These are phyloP conservation scores for Pseudonitzschia multistriata DNA, from an alignment of 108 stramenopile species.

Conservation along the genomic window DNA sequence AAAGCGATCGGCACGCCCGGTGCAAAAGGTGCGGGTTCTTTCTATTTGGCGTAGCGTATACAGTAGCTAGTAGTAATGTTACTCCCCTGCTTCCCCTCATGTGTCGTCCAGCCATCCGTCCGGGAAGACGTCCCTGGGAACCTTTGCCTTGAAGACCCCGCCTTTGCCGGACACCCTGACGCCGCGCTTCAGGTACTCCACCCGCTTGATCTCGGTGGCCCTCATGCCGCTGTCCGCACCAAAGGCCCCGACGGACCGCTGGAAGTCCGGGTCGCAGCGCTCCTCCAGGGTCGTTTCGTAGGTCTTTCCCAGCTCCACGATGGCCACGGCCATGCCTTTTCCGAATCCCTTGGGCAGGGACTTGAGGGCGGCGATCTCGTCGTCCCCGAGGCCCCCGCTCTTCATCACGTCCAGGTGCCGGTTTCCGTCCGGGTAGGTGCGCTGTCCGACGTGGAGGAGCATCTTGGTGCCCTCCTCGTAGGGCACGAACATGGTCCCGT, in stretches of 20 bases:
- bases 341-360: conserved; percentile 56
- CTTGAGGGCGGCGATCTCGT: conserved; percentile 52
- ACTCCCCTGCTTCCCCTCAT: not conserved
- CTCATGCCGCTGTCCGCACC: conserved; percentile 60
- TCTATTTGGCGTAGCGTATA: not conserved
- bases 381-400: conserved; percentile 35
- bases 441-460: conserved; percentile 71
- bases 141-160: conserved; percentile 62
- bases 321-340: conserved; percentile 62
- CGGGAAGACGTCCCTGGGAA: conserved; percentile 49
- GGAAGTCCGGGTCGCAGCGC: conserved; percentile 56
- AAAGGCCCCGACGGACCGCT: conserved; percentile 58
- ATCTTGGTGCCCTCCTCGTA: conserved; percentile 68
- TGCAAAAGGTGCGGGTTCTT: too few relatives aligned
- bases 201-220: conserved; percentile 71
- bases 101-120: conserved; percentile 45
- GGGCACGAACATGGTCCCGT: conserved; percentile 77
- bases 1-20: not conserved
- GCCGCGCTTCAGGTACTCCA: conserved; percentile 49
- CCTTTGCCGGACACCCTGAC: conserved; percentile 46
- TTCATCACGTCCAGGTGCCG: conserved; percentile 68
- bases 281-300: conserved; percentile 61
- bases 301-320: conserved; percentile 70
- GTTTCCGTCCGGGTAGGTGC: conserved; percentile 75
- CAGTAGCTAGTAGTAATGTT: too few relatives aligned